These are phyloP conservation scores for Rhynchosporium graminicola DNA, from an alignment of 2,329 filamentous ascomycete species.

Conservation along the genomic window DNA sequence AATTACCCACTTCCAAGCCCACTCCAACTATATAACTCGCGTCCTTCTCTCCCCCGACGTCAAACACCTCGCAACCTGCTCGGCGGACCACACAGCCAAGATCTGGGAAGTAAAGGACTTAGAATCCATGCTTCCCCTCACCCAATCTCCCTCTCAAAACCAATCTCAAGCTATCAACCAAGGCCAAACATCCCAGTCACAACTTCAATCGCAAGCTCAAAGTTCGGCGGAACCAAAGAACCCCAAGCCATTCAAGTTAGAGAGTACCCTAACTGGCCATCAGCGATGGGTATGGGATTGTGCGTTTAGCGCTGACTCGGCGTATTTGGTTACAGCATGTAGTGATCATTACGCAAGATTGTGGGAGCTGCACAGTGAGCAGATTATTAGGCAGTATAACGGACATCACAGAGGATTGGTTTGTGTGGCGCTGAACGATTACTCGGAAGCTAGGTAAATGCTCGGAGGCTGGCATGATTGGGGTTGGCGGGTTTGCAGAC, in stretches of 20 bases:
- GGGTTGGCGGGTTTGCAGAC: too few species aligned
- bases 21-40: constrained; percentile 72
- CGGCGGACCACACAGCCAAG: constrained; percentile 80
- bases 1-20: constrained; percentile 70
- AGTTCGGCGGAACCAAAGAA: constrained; percentile 41
- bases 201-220: too few species aligned
- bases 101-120: constrained; percentile 89
- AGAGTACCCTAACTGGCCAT: constrained; percentile 70
- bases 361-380: constrained; percentile 70
- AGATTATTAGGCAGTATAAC: constrained; percentile 74
- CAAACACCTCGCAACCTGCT: constrained; percentile 73
- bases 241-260: constrained; percentile 60
- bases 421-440: constrained; percentile 32
- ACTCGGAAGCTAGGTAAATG: constrained; percentile 28
- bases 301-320: constrained; percentile 72
- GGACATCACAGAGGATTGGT: constrained; percentile 66
- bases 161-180: too few species aligned
- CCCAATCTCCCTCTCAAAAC: background rate
- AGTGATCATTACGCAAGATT: constrained; percentile 72
- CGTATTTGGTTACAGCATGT: constrained; percentile 73
- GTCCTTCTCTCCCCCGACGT: constrained; percentile 75
- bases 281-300: constrained; percentile 82
- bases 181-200: constrained; percentile 26
- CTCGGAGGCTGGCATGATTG: too few species aligned
- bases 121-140: constrained; percentile 47